These are phyloP conservation scores for Phytopythium aichiense DNA, from an alignment of 352 stramenopile species.

Conservation along the genomic window DNA sequence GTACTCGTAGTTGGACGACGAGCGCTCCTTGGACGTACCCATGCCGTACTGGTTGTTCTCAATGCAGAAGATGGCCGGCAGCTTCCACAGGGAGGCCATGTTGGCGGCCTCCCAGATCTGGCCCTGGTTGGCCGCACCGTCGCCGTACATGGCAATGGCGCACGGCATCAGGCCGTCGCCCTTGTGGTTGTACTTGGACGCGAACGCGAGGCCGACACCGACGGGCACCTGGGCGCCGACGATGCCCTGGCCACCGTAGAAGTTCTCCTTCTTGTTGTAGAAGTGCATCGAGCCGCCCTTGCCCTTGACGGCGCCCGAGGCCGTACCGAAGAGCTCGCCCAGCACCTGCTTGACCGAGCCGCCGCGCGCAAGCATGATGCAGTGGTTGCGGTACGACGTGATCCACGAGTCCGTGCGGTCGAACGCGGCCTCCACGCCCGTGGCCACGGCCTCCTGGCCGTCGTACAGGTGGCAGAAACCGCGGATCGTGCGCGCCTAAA, in stretches of 20 bases:
- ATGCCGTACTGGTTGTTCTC: slow-evolving; percentile 99
- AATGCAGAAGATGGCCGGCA: slow-evolving; percentile 99
- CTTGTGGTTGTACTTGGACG: slow-evolving; percentile 98
- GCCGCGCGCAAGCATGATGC: slow-evolving; percentile 94
- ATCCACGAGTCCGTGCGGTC: slow-evolving; percentile 97
- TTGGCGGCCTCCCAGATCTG: slow-evolving; percentile 98
- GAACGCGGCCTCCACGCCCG: slow-evolving; percentile 95
- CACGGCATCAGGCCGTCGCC: slow-evolving; percentile 88
- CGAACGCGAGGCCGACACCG: slow-evolving; percentile 97
- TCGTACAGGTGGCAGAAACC: slow-evolving; percentile 99
- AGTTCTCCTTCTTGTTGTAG: slow-evolving; percentile 98
- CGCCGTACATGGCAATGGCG: slow-evolving; percentile 98
- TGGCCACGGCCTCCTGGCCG: slow-evolving; percentile 98
- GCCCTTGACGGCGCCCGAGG: slow-evolving; percentile 86
- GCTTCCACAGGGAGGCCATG: slow-evolving; percentile 98
- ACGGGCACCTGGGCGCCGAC: slow-evolving; percentile 98
- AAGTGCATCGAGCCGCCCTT: slow-evolving; percentile 99
- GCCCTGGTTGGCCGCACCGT: slow-evolving; percentile 99
- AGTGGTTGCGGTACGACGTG: slow-evolving; percentile 99
- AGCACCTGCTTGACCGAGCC: slow-evolving; percentile 92
- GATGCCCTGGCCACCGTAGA: slow-evolving; percentile 98
- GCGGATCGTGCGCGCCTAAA: slow-evolving; percentile 91
- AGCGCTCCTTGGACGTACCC: slow-evolving; percentile 97
- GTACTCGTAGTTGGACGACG: slow-evolving; percentile 97
- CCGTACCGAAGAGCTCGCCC: slow-evolving; percentile 96